A percentile compares a stretch with the other conserved stretches of the same genome.
phyloP scores from a whole-genome alignment of 2,329 filamentous ascomycete genomes.

The Cyanodermella asteris region DNA sequence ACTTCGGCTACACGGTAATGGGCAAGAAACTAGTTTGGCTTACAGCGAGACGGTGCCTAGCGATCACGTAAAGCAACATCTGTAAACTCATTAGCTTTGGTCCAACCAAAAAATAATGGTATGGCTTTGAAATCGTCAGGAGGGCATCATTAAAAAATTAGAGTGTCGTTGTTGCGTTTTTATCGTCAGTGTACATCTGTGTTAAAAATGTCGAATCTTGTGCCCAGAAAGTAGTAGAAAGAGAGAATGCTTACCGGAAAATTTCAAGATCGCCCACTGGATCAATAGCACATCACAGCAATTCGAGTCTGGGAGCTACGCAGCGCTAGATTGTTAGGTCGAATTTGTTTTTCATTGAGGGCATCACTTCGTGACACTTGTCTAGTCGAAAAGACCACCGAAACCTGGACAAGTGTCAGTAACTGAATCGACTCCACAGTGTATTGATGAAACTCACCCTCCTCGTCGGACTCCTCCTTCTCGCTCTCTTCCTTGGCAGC shows the following conservation, averaged over 20 bases:
- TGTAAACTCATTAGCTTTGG: too few relatives aligned
- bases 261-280: too few relatives aligned
- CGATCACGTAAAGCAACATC: too few relatives aligned
- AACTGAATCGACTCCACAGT: constrained; percentile 4
- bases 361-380: background rate
- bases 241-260: background rate
- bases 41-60: too few relatives aligned
- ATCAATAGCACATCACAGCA: constrained; percentile 6
- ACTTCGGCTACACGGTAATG: too few relatives aligned
- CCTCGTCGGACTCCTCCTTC: constrained; percentile 44
- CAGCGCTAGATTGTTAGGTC: constrained; percentile 4
- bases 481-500: constrained; percentile 45
- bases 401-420: constrained; percentile 33
- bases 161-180: constrained; percentile 44
- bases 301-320: too few relatives aligned
- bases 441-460: constrained; percentile 36
- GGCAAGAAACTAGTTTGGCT: too few relatives aligned
- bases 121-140: too few relatives aligned
- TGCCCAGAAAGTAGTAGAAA: constrained; percentile 12
- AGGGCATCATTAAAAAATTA: constrained; percentile 47
- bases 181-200: constrained; percentile 37
- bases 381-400: constrained; percentile 58
- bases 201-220: constrained; percentile 49
- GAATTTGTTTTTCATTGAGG: background rate
- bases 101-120: too few relatives aligned